Base-by-base conservation (phyloP, 140 eudicot genomes). In the Stevia rebaudiana region DNA sequence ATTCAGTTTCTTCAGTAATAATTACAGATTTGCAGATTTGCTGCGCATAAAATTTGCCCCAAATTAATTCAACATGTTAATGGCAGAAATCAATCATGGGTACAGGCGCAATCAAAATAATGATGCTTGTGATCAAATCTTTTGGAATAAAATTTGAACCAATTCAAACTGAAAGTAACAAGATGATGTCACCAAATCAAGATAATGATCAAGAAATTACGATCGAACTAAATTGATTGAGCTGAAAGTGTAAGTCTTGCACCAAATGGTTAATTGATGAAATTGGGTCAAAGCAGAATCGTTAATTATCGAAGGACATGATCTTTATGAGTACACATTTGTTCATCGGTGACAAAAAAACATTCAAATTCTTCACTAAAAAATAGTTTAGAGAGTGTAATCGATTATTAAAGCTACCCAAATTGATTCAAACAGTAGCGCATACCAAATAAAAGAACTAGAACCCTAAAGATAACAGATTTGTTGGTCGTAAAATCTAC, bases 401-500 rank as follows among this genome's bases (percentile, higher is more conserved):
- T 2, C 13, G 39, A 28, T 24, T 54, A 25, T 6, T 24, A 53
- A 53, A 53, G 39, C 22, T 25, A 5, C 40, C 33, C 23, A 7
- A 28, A 30, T n/a, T 55, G 21, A 55, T 16, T 28, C 46, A 54
- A 54, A 40, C 51, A 68, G 65, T 25, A 41, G 16, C n/a, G 28
- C 1, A 16, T 57, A 42, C 18, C 22, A 31, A 13, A 30, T 6
- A 39, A 48, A 69, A 43, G 36, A 69, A 53, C 59, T 22, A 37
- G 6, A 60, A 43, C 35, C 67, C 35, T 43, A 42, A 40, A 43
- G 43, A 69, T 44, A 8, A 56, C 67, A 41, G 0, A 52, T 55
- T 69, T 55, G 7, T 33, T 68, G 55, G 11, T 65, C n/a, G 3
- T 63, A 63, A 46, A 48, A 69, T 11, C 60, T 28, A 11, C 56